Conservation (phyloP, 257 asterid species). For the Solanum raphanifolium region DNA sequence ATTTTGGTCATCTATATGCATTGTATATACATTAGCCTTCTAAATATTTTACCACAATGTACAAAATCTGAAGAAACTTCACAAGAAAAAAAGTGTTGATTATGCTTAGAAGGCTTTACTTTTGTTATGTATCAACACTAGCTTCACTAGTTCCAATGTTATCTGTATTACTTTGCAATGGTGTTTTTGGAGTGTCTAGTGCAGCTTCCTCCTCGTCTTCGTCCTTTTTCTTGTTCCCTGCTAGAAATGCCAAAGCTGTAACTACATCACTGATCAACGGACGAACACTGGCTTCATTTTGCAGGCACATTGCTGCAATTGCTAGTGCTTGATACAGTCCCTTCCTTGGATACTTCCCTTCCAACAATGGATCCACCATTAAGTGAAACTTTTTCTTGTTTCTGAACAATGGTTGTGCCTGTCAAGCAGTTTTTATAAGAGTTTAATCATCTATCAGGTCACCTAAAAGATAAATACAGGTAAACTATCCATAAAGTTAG, state of each 20-base stretch:
- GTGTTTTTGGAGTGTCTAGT: not conserved
- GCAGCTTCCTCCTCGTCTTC: not conserved
- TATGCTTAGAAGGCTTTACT: not conserved
- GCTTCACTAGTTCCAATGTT: not conserved
- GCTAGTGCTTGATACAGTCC: conserved; percentile 52
- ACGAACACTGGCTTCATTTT: conserved; percentile 45
- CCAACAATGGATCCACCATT: conserved; percentile 41
- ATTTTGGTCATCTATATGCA: not conserved
- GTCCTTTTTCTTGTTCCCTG: not conserved
- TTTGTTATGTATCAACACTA: not conserved
- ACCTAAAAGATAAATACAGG: not conserved
- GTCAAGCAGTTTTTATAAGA: not conserved
- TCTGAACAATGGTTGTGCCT: conserved; percentile 52
- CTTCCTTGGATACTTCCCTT: conserved; percentile 37
- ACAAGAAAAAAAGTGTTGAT: not conserved
- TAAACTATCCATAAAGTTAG: not conserved
- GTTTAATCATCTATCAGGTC: not conserved
- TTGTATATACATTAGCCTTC: not conserved
- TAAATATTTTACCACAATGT: not conserved
- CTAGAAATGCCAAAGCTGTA: conserved; percentile 27
- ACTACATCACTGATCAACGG: conserved; percentile 50
- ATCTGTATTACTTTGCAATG: not conserved
- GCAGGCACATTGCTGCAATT: conserved; percentile 60
- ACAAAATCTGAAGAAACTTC: not conserved
- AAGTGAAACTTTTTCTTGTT: conserved; percentile 41